Percentiles rank a stretch among this genome's conserved stretches.
These are phyloP conservation scores for Cercospora canescens DNA, from an alignment of 2,329 filamentous ascomycete species.

Conservation along the genomic window DNA sequence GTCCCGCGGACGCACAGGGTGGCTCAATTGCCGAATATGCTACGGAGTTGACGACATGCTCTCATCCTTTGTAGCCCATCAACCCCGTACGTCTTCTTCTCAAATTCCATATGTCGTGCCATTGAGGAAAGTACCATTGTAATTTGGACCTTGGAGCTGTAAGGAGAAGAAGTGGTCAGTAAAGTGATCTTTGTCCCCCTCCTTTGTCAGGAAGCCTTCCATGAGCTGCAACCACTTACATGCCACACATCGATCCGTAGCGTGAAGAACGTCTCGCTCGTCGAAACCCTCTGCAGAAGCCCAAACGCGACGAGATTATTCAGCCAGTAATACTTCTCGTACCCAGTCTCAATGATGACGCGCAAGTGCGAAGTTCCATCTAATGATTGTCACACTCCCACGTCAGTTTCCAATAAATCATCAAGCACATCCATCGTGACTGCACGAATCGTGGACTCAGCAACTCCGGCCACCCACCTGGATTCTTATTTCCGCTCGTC, in stretches of 20 bases:
- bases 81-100: neutral
- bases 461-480: too few relatives aligned
- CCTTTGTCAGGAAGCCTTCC: too few relatives aligned
- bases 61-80: neutral
- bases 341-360: constrained; percentile 38
- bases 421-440: neutral
- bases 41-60: neutral
- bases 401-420: neutral
- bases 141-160: constrained; percentile 19
- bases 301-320: constrained; percentile 38
- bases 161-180: neutral
- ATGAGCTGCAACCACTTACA: constrained; percentile 21
- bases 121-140: constrained; percentile 23
- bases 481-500: constrained; percentile 34
- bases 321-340: constrained; percentile 39
- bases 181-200: neutral
- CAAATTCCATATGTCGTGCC: constrained; percentile 19
- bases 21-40: neutral
- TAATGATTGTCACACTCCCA: too few relatives aligned
- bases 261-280: constrained; percentile 18
- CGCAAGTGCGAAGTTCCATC: constrained; percentile 35
- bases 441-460: too few relatives aligned
- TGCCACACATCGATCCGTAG: constrained; percentile 32
- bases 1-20: neutral
- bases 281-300: constrained; percentile 17